A percentile compares a stretch with the other conserved stretches of the same genome.
phyloP scores from a whole-genome alignment of 441 rosid genomes.

The Adansonia gregorii region DNA sequence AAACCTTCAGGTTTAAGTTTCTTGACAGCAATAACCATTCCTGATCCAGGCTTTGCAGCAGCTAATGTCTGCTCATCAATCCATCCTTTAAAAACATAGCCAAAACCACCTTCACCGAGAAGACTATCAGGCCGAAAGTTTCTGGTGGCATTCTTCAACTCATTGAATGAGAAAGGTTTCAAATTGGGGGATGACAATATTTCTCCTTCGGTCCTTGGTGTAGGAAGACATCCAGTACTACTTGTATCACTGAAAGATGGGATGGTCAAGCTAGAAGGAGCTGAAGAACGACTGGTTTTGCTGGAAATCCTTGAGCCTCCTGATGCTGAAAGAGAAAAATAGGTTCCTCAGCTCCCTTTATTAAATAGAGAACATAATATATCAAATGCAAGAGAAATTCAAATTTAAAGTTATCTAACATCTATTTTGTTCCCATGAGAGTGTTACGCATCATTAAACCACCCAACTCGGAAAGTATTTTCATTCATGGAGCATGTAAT shows the following conservation, averaged over 20 bases:
- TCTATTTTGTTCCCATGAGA: background rate
- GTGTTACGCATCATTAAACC: background rate
- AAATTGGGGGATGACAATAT: slow-evolving; percentile 60
- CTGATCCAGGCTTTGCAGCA: slow-evolving; percentile 63
- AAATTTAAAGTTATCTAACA: slow-evolving; percentile 19
- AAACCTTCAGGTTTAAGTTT: slow-evolving; percentile 68
- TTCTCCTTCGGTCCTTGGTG: slow-evolving; percentile 66
- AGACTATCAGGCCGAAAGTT: slow-evolving; percentile 64
- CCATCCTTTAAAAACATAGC: slow-evolving; percentile 74
- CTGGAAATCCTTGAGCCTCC: slow-evolving; percentile 60
- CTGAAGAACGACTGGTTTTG: slow-evolving; percentile 55
- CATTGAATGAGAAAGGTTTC: slow-evolving; percentile 60
- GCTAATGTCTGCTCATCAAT: slow-evolving; percentile 50
- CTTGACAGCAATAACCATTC: slow-evolving; percentile 70
- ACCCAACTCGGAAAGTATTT: background rate
- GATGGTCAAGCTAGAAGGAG: slow-evolving; percentile 60
- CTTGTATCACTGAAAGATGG: slow-evolving; percentile 56
- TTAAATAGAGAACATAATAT: slow-evolving; percentile 11
- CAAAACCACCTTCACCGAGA: slow-evolving; percentile 77
- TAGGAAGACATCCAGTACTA: slow-evolving; percentile 56
- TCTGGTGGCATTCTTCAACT: slow-evolving; percentile 64
- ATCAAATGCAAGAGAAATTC: slow-evolving; percentile 1
- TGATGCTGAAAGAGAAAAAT: slow-evolving; percentile 37
- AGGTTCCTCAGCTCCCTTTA: slow-evolving; percentile 19
- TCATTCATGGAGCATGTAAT: background rate